A percentile compares a stretch with the other conserved stretches of the same genome.
Conservation (phyloP, 164 flowering plant genomes). For the Amborella trichopoda region DNA sequence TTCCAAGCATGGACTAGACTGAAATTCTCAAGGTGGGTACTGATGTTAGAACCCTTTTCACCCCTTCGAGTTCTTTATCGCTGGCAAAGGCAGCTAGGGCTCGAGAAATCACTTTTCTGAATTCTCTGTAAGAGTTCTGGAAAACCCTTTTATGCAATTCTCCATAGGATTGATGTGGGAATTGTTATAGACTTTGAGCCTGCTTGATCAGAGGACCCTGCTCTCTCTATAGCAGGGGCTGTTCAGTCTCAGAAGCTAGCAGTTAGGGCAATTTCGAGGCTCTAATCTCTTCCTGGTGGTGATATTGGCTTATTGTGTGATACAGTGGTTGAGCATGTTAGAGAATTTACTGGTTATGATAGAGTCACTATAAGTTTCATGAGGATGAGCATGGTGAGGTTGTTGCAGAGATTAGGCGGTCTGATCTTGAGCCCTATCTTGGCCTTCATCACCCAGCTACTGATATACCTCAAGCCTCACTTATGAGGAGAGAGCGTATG, state of each 20-base stretch:
- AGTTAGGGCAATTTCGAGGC: slow-evolving; percentile 77
- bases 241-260: slow-evolving; percentile 98
- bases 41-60: slow-evolving; percentile 69
- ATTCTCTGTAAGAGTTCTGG: slow-evolving; percentile 71
- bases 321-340: slow-evolving; percentile 71
- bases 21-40: slow-evolving; percentile 54
- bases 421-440: slow-evolving; percentile 79
- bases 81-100: slow-evolving; percentile 79
- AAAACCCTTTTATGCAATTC: slow-evolving; percentile 84
- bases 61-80: slow-evolving; percentile 41
- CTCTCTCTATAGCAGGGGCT: slow-evolving; percentile 89
- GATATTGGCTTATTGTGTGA: slow-evolving; percentile 75
- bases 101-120: slow-evolving; percentile 68
- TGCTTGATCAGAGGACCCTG: slow-evolving; percentile 84
- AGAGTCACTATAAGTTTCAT: slow-evolving; percentile 92
- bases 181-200: slow-evolving; percentile 94
- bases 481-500: too few species aligned
- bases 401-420: slow-evolving; percentile 69
- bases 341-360: slow-evolving; percentile 88
- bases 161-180: slow-evolving; percentile 92
- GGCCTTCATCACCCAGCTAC: slow-evolving; percentile 95
- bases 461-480: slow-evolving; percentile 91
- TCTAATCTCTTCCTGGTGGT: slow-evolving; percentile 86
- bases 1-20: slow-evolving; percentile 29
- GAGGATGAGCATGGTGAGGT: slow-evolving; percentile 99